These are phyloP conservation scores for Magnusiomyces paraingens DNA, from an alignment of 1,139 yeast genomes.

Conservation along the genomic window DNA sequence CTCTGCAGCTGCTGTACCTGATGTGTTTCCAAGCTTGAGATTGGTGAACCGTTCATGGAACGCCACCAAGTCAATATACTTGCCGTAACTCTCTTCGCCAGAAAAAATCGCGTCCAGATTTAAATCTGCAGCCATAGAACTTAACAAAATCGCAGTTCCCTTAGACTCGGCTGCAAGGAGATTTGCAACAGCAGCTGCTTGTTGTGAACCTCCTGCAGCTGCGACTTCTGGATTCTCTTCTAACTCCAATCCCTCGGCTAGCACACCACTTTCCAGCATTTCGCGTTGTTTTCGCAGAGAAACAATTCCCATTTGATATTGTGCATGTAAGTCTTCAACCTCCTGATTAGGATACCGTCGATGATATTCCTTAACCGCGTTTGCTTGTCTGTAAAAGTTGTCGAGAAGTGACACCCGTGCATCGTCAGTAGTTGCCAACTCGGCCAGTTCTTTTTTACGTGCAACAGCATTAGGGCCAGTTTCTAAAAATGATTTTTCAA, in stretches of 20 bases:
- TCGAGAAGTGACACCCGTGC: conserved; percentile 28
- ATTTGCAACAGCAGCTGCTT: background rate
- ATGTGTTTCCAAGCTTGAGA: conserved; percentile 29
- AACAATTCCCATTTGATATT: conserved; percentile 32
- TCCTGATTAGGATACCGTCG: conserved; percentile 31
- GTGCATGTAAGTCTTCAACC: conserved; percentile 34
- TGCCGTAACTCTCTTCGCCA: conserved; percentile 60
- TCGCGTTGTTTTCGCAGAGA: conserved; percentile 13
- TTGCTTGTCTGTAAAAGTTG: conserved; percentile 41
- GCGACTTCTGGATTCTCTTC: conserved; percentile 8
- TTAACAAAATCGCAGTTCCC: conserved; percentile 20
- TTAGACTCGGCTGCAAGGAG: background rate
- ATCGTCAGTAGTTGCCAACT: conserved; percentile 11
- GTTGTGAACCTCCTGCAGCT: conserved; percentile 5
- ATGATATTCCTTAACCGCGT: conserved; percentile 33
- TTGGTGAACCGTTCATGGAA: conserved; percentile 49
- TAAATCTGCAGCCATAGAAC: conserved; percentile 42
- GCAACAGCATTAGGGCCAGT: background rate
- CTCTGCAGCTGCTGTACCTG: conserved; percentile 2
- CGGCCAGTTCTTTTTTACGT: conserved; percentile 17
- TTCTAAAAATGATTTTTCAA: conserved; percentile 22
- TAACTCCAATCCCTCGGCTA: conserved; percentile 20
- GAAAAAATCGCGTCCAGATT: conserved; percentile 46
- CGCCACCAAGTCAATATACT: conserved; percentile 49
- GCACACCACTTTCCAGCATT: conserved; percentile 12